Percentiles rank a stretch among this genome's conserved stretches.
These are phyloP conservation scores for Atalantia buxifolia DNA, from an alignment of 345 rosid genomes.

Conservation along the genomic window DNA sequence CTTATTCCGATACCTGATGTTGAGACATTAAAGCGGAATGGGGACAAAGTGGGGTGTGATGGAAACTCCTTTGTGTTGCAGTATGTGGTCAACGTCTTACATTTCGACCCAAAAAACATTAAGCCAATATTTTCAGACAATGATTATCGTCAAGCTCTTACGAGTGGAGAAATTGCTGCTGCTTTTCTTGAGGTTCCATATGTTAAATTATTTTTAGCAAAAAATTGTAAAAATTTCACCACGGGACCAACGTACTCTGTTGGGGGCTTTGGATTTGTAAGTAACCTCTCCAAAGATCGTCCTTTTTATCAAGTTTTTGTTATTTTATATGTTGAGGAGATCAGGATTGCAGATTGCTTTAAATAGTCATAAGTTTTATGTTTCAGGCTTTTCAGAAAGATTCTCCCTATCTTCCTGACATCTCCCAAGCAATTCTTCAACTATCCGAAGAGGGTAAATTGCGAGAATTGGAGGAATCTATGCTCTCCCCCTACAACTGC, in stretches of 20 bases:
- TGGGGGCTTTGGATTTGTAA: conserved; percentile 34
- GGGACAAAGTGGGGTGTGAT: too few species aligned
- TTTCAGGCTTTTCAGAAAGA: conserved; percentile 18
- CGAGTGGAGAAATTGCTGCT: too few species aligned
- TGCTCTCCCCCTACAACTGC: conserved; percentile 12
- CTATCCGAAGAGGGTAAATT: conserved; percentile 20
- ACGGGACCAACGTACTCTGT: conserved; percentile 11
- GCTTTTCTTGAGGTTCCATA: too few species aligned
- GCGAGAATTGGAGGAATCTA: background rate
- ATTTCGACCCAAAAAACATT: too few species aligned
- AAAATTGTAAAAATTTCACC: conserved; percentile 18
- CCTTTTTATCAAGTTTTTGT: too few species aligned
- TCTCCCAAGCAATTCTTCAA: conserved; percentile 23
- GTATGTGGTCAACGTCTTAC: too few species aligned
- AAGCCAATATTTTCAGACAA: too few species aligned
- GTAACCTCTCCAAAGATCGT: background rate
- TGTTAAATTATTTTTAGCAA: conserved; percentile 7
- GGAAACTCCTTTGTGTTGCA: too few species aligned
- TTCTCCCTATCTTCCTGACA: conserved; percentile 18
- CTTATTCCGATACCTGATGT: background rate
- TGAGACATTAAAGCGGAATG: conserved; percentile 2
- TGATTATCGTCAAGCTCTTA: too few species aligned
- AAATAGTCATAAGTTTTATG: background rate
- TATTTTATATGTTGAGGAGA: too few species aligned
- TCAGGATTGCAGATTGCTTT: too few species aligned